A percentile compares a stretch with the other conserved stretches of the same genome.
These are phyloP conservation scores for Rhodamnia argentea DNA, from an alignment of 345 rosid species.

Conservation along the genomic window DNA sequence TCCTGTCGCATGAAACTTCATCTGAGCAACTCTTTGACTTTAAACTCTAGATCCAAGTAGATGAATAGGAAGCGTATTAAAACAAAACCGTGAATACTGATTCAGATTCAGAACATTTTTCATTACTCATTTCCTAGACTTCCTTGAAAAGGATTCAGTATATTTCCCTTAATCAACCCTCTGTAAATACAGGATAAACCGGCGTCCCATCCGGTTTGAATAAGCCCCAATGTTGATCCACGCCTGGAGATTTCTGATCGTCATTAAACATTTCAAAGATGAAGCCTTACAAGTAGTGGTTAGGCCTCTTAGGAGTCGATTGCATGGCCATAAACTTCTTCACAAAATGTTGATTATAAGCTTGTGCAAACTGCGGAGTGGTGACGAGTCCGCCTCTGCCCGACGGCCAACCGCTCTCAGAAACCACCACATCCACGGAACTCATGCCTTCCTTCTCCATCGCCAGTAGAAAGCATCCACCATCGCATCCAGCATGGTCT, in stretches of 20 bases:
- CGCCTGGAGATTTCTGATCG: conserved; percentile 3
- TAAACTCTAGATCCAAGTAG: not conserved
- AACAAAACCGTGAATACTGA: not conserved
- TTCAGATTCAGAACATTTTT: not conserved
- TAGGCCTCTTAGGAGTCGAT: conserved; percentile 21
- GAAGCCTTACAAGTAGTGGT: not conserved
- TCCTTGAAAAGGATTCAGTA: not conserved
- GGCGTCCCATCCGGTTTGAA: not conserved
- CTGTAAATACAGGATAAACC: not conserved
- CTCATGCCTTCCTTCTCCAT: conserved; percentile 13
- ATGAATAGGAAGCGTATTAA: not conserved
- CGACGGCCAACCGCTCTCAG: conserved; percentile 7
- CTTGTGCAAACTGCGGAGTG: not conserved
- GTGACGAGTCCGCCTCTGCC: not conserved
- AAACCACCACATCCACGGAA: not conserved
- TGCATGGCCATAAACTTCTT: not conserved
- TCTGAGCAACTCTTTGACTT: not conserved
- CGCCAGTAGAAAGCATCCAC: conserved; percentile 23
- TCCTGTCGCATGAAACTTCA: not conserved
- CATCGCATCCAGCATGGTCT: conserved; percentile 24
- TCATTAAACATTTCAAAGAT: conserved; percentile 20
- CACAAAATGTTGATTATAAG: conserved; percentile 5
- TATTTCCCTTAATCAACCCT: not conserved
- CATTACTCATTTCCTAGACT: not conserved
- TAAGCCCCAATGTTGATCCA: conserved; percentile 6